phyloP scores from a whole-genome alignment of 768 basidiomycete species.

The Rossbeevera mucosa region DNA sequence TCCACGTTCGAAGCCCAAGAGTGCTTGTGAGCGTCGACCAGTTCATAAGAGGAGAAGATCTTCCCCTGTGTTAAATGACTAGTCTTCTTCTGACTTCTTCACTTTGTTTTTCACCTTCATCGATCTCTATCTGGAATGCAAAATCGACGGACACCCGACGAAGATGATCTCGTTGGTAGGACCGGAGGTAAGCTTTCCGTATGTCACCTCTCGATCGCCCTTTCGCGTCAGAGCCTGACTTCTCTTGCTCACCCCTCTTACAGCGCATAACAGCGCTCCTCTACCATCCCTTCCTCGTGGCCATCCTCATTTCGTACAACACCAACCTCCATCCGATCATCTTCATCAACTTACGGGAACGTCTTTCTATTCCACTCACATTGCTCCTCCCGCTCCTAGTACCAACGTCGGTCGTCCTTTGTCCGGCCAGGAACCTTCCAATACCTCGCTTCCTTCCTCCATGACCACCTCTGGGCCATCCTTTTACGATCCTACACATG shows the following conservation, averaged over 20 bases:
- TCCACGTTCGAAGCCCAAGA: too few relatives aligned
- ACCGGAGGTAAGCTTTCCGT: constrained; percentile 28
- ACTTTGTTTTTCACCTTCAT: too few relatives aligned
- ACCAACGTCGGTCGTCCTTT: not conserved
- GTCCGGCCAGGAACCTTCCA: not conserved
- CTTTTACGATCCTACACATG: constrained; percentile 48
- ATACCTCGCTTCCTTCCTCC: constrained; percentile 3
- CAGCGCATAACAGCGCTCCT: not conserved
- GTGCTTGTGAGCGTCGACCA: too few relatives aligned
- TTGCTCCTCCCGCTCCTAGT: not conserved
- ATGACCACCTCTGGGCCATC: constrained; percentile 56
- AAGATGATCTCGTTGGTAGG: constrained; percentile 12
- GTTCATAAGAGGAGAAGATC: too few relatives aligned
- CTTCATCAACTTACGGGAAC: not conserved
- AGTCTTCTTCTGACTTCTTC: too few relatives aligned
- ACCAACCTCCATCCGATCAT: not conserved
- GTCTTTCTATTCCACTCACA: constrained; percentile 1
- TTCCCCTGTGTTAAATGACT: not conserved
- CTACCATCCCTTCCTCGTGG: not conserved
- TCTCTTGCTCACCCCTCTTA: not conserved
- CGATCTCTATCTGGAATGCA: constrained; percentile 19
- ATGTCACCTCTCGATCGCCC: constrained; percentile 6
- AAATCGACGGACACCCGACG: constrained; percentile 16
- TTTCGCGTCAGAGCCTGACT: constrained; percentile 5
- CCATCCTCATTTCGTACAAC: not conserved